phyloP scores from a whole-genome alignment of 192 early-diverging fungal species.

The Coemansia sp. region DNA sequence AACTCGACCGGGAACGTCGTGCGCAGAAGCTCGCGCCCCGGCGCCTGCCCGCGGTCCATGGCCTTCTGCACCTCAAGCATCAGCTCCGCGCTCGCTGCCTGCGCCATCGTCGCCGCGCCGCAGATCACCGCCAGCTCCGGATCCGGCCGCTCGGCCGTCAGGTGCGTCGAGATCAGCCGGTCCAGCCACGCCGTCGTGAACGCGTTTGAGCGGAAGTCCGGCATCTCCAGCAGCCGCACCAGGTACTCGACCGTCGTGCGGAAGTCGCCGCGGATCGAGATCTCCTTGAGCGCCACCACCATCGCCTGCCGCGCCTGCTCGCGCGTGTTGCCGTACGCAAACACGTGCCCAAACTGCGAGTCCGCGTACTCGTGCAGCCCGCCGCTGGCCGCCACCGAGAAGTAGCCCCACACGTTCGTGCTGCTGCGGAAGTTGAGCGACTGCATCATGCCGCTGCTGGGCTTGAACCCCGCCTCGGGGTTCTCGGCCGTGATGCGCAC shows the following conservation, averaged over 20 bases:
- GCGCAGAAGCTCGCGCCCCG: slow-evolving; percentile 66
- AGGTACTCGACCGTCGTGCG: slow-evolving; percentile 97
- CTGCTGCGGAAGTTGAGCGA: slow-evolving; percentile 95
- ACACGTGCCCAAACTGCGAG: slow-evolving; percentile 98
- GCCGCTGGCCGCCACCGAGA: slow-evolving; percentile 89
- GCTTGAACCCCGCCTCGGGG: slow-evolving; percentile 99
- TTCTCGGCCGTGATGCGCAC: slow-evolving; percentile 98
- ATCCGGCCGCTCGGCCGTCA: slow-evolving; percentile 89
- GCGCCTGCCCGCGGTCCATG: slow-evolving; percentile 91
- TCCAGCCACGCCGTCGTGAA: slow-evolving; percentile 97
- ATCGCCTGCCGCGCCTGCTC: slow-evolving; percentile 92
- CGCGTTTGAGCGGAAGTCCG: slow-evolving; percentile 81
- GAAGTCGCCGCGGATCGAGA: slow-evolving; percentile 98
- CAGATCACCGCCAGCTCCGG: slow-evolving; percentile 85
- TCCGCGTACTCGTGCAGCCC: slow-evolving; percentile 99
- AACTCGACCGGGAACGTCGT: slow-evolving; percentile 82
- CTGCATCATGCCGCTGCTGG: slow-evolving; percentile 91
- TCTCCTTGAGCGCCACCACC: slow-evolving; percentile 95
- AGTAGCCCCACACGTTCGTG: slow-evolving; percentile 99
- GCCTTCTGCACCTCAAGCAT: slow-evolving; percentile 71
- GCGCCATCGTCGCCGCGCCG: slow-evolving; percentile 86
- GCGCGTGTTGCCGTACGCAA: slow-evolving; percentile 92
- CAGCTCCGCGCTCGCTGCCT: slow-evolving; percentile 60
- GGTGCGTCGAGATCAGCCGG: slow-evolving; percentile 78
- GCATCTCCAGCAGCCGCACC: slow-evolving; percentile 85